Evolutionary conservation across 306 rosid species (phyloP).

Genomic region (Pyrus bretschneideri): DNA sequence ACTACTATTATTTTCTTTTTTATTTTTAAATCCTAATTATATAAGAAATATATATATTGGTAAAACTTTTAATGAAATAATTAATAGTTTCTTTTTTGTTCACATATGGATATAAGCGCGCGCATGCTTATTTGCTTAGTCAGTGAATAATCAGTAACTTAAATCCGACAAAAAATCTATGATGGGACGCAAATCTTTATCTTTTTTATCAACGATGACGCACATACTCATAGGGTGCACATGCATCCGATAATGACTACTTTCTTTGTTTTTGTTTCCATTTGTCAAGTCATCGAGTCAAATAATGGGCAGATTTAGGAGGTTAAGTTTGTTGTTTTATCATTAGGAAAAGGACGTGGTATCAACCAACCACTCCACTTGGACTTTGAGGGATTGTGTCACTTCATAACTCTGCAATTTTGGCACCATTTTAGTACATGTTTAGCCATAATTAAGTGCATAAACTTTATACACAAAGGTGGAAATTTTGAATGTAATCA

Average conservation of each 20-base stretch:
- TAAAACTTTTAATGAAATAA: no score
- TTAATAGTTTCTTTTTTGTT: neutral
- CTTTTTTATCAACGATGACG: conserved; percentile 26
- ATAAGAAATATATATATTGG: no score
- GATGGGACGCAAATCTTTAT: conserved; percentile 38
- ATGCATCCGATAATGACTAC: conserved; percentile 57
- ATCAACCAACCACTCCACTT: neutral
- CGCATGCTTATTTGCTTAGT: neutral
- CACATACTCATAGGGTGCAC: conserved; percentile 41
- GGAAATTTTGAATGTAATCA: neutral
- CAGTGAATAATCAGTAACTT: neutral
- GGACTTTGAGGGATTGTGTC: neutral
- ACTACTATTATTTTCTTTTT: neutral
- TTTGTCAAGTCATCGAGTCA: neutral
- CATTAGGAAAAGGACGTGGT: neutral
- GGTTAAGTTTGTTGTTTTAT: neutral
- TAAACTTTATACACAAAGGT: neutral
- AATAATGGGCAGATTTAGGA: neutral
- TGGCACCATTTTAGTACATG: neutral
- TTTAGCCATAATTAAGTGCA: neutral
- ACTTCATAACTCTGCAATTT: neutral
- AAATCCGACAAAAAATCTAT: conserved; percentile 15
- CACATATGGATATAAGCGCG: neutral
- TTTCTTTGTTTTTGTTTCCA: conserved; percentile 4
- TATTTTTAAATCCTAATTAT: no score